Percentiles rank a stretch among this genome's conserved stretches.
Evolutionary conservation across 163 green algal species (phyloP).

Genomic region (Prototheca cutis): DNA sequence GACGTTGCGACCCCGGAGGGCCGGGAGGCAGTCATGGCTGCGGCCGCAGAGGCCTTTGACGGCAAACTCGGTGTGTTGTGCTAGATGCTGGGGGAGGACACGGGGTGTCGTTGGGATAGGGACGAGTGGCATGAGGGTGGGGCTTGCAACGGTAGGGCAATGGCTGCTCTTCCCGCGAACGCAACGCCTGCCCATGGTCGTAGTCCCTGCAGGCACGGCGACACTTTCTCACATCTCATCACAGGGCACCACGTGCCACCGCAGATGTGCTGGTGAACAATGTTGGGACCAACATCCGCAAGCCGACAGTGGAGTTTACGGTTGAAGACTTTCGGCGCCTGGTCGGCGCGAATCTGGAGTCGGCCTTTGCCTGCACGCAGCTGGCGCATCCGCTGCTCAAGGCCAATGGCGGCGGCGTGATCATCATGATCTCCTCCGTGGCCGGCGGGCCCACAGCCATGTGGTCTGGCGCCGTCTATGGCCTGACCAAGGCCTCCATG

Average conservation of each 20-base stretch:
- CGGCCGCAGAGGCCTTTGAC: slow-evolving; percentile 33
- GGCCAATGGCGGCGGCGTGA: slow-evolving; percentile 20
- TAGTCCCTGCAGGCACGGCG: neutral
- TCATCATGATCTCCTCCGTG: slow-evolving; percentile 75
- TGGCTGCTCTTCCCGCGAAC: no score
- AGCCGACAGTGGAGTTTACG: slow-evolving; percentile 59
- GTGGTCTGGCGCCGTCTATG: slow-evolving; percentile 23
- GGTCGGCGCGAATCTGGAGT: slow-evolving; percentile 70
- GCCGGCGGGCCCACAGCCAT: slow-evolving; percentile 66
- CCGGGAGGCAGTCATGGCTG: slow-evolving; percentile 33
- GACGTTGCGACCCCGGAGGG: slow-evolving; percentile 43
- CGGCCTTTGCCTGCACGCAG: slow-evolving; percentile 56
- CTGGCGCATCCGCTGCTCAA: slow-evolving; percentile 45
- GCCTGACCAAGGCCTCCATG: slow-evolving; percentile 45
- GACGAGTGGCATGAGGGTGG: no score
- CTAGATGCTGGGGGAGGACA: no score
- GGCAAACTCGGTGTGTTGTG: slow-evolving; percentile 47
- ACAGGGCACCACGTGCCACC: neutral
- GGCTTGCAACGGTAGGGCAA: no score
- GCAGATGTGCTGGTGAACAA: slow-evolving; percentile 71
- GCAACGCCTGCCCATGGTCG: slow-evolving; percentile 3
- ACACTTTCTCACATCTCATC: neutral
- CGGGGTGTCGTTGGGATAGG: no score
- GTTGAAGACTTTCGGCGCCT: slow-evolving; percentile 58
- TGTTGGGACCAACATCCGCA: slow-evolving; percentile 85